A percentile compares a stretch with the other conserved stretches of the same genome.
These are phyloP conservation scores for Wickerhamiella azyma DNA, from an alignment of 805 yeast species.

Conservation along the genomic window DNA sequence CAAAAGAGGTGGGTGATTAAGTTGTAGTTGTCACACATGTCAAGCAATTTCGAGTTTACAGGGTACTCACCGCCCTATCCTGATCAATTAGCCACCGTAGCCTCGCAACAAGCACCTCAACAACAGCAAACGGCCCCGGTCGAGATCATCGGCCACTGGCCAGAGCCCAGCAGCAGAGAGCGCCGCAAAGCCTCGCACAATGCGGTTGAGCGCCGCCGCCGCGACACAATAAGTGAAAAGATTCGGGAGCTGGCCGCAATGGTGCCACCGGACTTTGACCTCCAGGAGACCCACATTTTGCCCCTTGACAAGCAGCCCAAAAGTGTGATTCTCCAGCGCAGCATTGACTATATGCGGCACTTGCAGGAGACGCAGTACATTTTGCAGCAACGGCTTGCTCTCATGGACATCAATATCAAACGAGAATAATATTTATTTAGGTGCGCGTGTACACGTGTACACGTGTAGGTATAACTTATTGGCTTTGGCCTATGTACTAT, in stretches of 20 bases:
- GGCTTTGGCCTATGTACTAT: too few species aligned
- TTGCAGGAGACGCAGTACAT: constrained; percentile 27
- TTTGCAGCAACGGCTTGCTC: not conserved
- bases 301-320: constrained; percentile 38
- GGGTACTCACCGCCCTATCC: too few species aligned
- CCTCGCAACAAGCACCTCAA: not conserved
- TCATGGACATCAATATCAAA: not conserved
- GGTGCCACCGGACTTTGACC: constrained; percentile 43
- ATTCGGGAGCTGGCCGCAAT: constrained; percentile 70
- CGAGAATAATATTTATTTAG: not conserved
- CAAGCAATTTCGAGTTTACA: not conserved
- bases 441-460: too few species aligned
- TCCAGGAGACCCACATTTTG: constrained; percentile 2
- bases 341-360: constrained; percentile 68
- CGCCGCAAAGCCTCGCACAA: constrained; percentile 83
- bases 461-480: too few species aligned
- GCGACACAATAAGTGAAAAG: constrained; percentile 81
- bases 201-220: constrained; percentile 83
- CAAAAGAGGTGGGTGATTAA: not conserved
- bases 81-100: too few species aligned
- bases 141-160: not conserved
- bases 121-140: not conserved
- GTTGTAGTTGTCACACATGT: not conserved
- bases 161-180: constrained; percentile 34
- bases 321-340: constrained; percentile 57